Base-by-base conservation (phyloP, 257 asterid species). In the Nicotiana attenuata region DNA sequence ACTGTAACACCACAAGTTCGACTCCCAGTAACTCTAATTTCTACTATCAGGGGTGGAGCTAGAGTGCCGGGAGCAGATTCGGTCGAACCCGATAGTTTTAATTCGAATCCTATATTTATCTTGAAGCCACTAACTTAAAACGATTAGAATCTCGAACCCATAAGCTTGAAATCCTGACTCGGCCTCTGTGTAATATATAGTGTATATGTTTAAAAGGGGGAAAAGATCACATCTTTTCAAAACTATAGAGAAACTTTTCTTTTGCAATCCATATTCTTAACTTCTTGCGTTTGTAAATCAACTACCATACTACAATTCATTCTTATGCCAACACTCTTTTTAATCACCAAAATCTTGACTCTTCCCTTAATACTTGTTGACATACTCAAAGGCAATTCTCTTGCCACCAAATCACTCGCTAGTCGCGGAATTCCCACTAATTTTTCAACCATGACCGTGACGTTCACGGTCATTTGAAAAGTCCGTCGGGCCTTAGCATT, bases 341-440 rank as follows among this genome's bases (percentile, higher is more conserved):
- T 85, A 1, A 88, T 28, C 8, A 89, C 76, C 7, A 87, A 47
- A 31, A 88, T 67, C 31, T 85, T 83, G 26, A 89, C 86, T 78
- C 52, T 85, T 3, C 91, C 90, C 29, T 77, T 57, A 3, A 89
- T 59, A 64, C 61, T 80, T 5, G 90, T 87, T 9, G 77, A 64
- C 53, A 82, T 87, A 47, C 59, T 29, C 57, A 89, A 20, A 7
- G 88, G 83, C 83, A 89, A 73, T 3, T 78, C 55, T 45, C 88
- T 84, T 0, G 78, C 76, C 14, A 76, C 2, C 45, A 85, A 81
- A 80, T 87, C 91, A 26, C 33, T 61, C 31, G 28, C 55, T 0
- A 89, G 20, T 17, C 86, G n/a, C 0, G 89, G 87, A 66, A 78
- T 85, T 1, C 60, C 82, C 33, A 83, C 7, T 55, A 88, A 1